phyloP scores from a whole-genome alignment of 352 stramenopile species.

The Elongisporangium undulatum region DNA sequence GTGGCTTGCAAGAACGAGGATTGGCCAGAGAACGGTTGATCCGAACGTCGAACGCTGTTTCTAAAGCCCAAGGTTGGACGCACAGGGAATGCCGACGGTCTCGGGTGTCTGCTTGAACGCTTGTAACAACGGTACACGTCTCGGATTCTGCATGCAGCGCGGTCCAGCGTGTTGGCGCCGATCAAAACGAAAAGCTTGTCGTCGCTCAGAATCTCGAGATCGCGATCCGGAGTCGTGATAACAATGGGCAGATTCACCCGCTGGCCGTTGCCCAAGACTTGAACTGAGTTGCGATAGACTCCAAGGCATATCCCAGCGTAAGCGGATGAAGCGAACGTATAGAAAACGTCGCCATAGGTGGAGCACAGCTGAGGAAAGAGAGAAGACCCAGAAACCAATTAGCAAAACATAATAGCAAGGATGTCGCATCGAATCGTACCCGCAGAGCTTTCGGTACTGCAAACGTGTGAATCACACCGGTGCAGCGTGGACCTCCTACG shows the following conservation, averaged over 20 bases:
- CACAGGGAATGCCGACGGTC: neutral
- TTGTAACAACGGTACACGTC: slow-evolving; percentile 32
- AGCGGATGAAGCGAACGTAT: slow-evolving; percentile 43
- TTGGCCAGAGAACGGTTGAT: neutral
- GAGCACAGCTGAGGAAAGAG: slow-evolving; percentile 9
- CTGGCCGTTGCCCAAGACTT: slow-evolving; percentile 31
- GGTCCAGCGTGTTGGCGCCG: slow-evolving; percentile 66
- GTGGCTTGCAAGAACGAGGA: neutral
- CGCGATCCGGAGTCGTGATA: slow-evolving; percentile 56
- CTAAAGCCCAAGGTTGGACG: neutral
- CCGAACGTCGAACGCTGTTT: neutral
- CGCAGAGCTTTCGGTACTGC: slow-evolving; percentile 33
- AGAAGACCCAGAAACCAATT: slow-evolving; percentile 1
- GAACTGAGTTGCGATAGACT: slow-evolving; percentile 65
- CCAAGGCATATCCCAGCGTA: slow-evolving; percentile 71
- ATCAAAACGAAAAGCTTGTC: slow-evolving; percentile 75
- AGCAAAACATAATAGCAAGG: neutral
- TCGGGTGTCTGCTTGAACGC: neutral
- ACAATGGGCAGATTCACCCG: slow-evolving; percentile 66
- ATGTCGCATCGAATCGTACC: slow-evolving; percentile 17
- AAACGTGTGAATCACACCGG: slow-evolving; percentile 66
- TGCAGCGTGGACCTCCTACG: slow-evolving; percentile 70
- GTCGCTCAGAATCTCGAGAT: slow-evolving; percentile 40
- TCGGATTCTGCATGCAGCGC: slow-evolving; percentile 56
- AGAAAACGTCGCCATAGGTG: slow-evolving; percentile 64